Evolutionary conservation across 1,139 yeast genomes (phyloP).

Genomic region (Zygosaccharomyces sapae): DNA sequence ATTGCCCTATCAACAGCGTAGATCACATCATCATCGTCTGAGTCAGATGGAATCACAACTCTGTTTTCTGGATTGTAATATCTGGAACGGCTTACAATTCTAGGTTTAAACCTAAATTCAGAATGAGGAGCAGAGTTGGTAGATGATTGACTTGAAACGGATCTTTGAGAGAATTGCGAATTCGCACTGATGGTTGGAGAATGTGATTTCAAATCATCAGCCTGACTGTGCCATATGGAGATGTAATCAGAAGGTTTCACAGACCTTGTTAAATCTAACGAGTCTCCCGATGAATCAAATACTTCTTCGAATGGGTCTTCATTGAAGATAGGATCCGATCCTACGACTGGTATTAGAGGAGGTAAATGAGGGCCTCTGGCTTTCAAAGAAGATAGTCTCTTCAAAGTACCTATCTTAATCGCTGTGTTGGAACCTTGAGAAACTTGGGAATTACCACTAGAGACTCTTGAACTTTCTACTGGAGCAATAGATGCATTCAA

Average conservation of each 20-base stretch:
- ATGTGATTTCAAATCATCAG: conserved; percentile 22
- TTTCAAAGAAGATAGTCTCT: neutral
- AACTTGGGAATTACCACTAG: neutral
- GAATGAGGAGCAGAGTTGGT: conserved; percentile 8
- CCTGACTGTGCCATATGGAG: conserved; percentile 39
- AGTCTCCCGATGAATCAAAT: conserved; percentile 40
- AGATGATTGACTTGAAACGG: conserved; percentile 18
- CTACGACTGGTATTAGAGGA: conserved; percentile 17
- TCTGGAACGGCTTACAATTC: conserved; percentile 29
- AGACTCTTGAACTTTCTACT: neutral
- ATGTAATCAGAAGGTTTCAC: conserved; percentile 34
- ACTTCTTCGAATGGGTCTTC: conserved; percentile 29
- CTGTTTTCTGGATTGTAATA: conserved; percentile 15
- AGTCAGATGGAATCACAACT: conserved; percentile 3
- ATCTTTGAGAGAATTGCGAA: conserved; percentile 27
- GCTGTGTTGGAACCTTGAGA: neutral
- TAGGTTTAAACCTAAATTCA: conserved; percentile 26
- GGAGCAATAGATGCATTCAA: neutral
- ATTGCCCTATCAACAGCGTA: conserved; percentile 15
- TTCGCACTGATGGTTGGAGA: conserved; percentile 35
- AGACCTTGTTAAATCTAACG: conserved; percentile 45
- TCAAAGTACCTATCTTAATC: neutral
- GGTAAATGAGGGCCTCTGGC: conserved; percentile 15
- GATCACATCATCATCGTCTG: conserved; percentile 12
- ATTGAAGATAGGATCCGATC: conserved; percentile 19